Evolutionary conservation across 2,329 filamentous ascomycete species (phyloP), one percentile per base, ranked within the genome.

Genomic region (Fusarium anthophilum): DNA sequence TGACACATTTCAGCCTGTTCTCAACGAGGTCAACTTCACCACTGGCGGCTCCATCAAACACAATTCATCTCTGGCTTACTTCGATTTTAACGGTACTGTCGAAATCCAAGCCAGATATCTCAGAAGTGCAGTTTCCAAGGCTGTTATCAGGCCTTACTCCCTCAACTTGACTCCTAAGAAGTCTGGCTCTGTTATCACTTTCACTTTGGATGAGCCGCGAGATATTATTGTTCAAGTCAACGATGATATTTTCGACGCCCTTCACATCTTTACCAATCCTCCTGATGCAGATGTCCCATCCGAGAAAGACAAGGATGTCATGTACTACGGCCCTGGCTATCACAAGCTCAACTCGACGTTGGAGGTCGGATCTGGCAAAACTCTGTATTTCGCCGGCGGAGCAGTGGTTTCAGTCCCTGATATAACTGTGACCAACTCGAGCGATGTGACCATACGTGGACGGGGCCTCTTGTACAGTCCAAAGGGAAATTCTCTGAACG

Each of bases 231-330:
- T 48, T n/a, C 45, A 48, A n/a, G 45, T 30, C 20, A 30, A 48
- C 14, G 20, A 48, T 3, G 26, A 30, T 10, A 30, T 48, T 8
- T 48, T 48, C 0, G 45, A 48, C 2, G 26, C 17, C 17, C 7
- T 48, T 7, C 26, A 48, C 10, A 30, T 30, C 14, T 48, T 48
- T 5, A 30, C 26, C 7, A 48, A 30, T 0, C 45, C 26, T 0
- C 45, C 26, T 9, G 26, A 48, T 3, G 8, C 20, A 17, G 6
- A 17, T 2, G 7, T 30, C 2, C 20, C 45, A 17, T 48, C 45
- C 0, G 5, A 30, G 6, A 0, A 9, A 0, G 26, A 48, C 4
- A n/a, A 48, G 1, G 14, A 48, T 8, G 10, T 48, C 14, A 4
- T 30, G 0, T n/a, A 17, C 14, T 48, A 48, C 4, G 45, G 45